These are phyloP conservation scores for Wickerhamiella australiensis DNA, from an alignment of 805 yeast species.

Conservation along the genomic window DNA sequence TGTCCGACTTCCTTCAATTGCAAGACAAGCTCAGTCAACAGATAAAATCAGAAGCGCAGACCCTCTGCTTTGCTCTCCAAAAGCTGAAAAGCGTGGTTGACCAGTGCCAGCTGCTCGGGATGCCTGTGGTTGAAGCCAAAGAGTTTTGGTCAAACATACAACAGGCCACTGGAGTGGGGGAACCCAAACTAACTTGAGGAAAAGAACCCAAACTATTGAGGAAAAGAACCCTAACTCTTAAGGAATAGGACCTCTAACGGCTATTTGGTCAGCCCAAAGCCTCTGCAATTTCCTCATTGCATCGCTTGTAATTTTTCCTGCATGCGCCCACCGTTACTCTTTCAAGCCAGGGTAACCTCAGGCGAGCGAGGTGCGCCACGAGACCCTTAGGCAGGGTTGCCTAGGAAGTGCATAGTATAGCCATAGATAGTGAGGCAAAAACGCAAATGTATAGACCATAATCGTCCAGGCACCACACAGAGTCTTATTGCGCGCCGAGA, in stretches of 20 bases:
- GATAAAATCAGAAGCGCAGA: neutral
- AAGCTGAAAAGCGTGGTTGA: neutral
- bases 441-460: no score
- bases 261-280: no score
- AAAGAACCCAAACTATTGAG: no score
- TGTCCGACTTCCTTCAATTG: neutral
- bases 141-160: neutral
- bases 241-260: no score
- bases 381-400: neutral
- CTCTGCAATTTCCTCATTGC: neutral
- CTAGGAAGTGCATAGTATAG: neutral
- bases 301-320: no score
- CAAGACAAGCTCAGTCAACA: neutral
- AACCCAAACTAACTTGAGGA: neutral
- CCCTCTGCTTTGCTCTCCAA: neutral
- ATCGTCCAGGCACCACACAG: no score
- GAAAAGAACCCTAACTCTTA: no score
- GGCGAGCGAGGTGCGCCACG: neutral
- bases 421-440: no score
- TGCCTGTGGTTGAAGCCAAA: neutral
- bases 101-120: neutral
- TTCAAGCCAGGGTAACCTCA: neutral
- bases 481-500: no score
- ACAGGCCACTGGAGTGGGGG: neutral
- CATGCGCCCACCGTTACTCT: no score